Evolutionary conservation across 129 eudicot genomes (phyloP).

Genomic region (Cynara cardunculus): DNA sequence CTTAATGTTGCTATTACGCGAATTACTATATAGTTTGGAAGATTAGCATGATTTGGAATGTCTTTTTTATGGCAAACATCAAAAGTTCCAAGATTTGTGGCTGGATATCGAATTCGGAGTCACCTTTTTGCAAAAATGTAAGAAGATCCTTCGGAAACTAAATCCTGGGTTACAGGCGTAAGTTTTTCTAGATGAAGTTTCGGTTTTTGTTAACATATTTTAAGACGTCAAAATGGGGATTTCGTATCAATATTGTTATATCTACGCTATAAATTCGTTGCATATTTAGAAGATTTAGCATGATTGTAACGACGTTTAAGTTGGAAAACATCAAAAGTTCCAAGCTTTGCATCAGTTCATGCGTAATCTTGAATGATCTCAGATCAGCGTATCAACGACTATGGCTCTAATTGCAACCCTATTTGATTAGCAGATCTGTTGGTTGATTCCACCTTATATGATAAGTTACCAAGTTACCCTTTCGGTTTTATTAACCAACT

Average conservation of each 20-base stretch:
- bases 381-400: not conserved
- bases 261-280: not conserved
- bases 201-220: not conserved
- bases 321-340: not conserved
- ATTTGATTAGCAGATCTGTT: not conserved
- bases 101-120: no score
- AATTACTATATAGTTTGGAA: not conserved
- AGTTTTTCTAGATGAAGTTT: not conserved
- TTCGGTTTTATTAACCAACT: not conserved
- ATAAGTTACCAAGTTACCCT: not conserved
- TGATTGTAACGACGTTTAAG: not conserved
- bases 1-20: not conserved
- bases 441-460: not conserved
- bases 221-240: not conserved
- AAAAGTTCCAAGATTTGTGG: no score
- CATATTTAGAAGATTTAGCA: not conserved
- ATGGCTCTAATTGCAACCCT: not conserved
- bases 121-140: no score
- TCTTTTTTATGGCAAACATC: not conserved
- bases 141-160: no score
- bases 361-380: not conserved
- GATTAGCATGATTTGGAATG: not conserved
- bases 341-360: not conserved
- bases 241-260: not conserved
- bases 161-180: no score